Conservation (phyloP, 805 yeast species). For the Candida alai region DNA sequence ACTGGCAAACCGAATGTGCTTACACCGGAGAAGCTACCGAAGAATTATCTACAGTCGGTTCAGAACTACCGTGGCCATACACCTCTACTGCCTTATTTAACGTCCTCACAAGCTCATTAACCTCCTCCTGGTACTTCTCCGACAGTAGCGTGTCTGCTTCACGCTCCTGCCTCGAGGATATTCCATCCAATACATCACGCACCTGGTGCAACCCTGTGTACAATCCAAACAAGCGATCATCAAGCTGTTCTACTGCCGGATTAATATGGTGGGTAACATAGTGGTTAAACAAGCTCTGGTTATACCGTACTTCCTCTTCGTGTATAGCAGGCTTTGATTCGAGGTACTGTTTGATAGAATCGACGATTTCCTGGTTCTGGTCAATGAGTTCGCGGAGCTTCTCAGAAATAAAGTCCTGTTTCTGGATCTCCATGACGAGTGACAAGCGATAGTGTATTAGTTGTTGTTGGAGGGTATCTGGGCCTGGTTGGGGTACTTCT, state of each 20-base stretch:
- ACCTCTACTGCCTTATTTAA: conserved; percentile 17
- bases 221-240: conserved; percentile 12
- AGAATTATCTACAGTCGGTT: no score
- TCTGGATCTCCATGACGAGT: conserved; percentile 36
- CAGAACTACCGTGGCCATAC: no score
- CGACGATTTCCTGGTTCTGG: conserved; percentile 32
- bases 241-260: conserved; percentile 14
- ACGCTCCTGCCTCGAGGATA: background rate
- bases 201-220: conserved; percentile 9
- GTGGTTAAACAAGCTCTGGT: conserved; percentile 11
- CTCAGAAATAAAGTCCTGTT: conserved; percentile 29
- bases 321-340: conserved; percentile 18
- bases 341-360: conserved; percentile 29
- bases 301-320: conserved; percentile 13
- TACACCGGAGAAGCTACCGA: no score
- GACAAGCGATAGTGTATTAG: conserved; percentile 28
- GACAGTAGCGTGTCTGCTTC: conserved; percentile 8
- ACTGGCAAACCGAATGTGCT: no score
- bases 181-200: conserved; percentile 4
- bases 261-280: conserved; percentile 12
- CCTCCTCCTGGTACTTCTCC: conserved; percentile 13
- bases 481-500: no score
- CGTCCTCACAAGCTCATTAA: conserved; percentile 14
- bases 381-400: conserved; percentile 29
- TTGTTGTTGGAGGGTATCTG: no score